Evolutionary conservation across 257 asterid species (phyloP).

Genomic region (Buddleja alternifolia): DNA sequence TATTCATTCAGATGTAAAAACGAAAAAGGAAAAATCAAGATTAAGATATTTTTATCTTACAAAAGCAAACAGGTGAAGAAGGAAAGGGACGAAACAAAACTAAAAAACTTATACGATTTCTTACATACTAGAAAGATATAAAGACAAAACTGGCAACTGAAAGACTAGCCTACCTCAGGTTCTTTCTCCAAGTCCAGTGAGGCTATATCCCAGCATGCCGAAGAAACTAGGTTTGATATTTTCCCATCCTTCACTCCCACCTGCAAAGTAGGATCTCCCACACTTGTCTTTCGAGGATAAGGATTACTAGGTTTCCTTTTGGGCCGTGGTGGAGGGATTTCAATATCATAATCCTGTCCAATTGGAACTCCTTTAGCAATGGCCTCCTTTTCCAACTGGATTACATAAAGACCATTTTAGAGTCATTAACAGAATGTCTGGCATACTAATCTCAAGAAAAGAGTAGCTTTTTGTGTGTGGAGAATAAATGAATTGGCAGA

Average conservation of each 20-base stretch:
- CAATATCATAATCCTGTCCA: constrained; percentile 81
- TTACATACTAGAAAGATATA: neutral
- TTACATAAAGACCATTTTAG: constrained; percentile 29
- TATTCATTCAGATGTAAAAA: constrained; percentile 24
- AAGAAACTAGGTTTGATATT: constrained; percentile 41
- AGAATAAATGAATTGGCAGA: constrained; percentile 25
- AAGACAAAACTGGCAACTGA: neutral
- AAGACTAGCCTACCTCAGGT: constrained; percentile 57
- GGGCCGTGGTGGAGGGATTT: constrained; percentile 99
- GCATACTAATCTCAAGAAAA: constrained; percentile 19
- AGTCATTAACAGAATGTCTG: constrained; percentile 1
- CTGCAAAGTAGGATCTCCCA: constrained; percentile 49
- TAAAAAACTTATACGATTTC: neutral
- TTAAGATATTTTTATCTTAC: neutral
- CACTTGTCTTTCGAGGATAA: constrained; percentile 79
- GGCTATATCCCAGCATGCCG: constrained; percentile 46
- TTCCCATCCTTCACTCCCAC: constrained; percentile 66
- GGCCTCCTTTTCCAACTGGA: constrained; percentile 96
- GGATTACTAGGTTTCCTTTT: constrained; percentile 94
- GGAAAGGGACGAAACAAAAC: constrained; percentile 17
- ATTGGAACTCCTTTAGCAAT: constrained; percentile 70
- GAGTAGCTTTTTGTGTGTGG: constrained; percentile 18
- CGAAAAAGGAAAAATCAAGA: neutral
- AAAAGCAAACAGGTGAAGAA: constrained; percentile 17
- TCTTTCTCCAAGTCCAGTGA: constrained; percentile 59